Evolutionary conservation across 164 flowering plant species (phyloP).

Genomic region (Santalum album): DNA sequence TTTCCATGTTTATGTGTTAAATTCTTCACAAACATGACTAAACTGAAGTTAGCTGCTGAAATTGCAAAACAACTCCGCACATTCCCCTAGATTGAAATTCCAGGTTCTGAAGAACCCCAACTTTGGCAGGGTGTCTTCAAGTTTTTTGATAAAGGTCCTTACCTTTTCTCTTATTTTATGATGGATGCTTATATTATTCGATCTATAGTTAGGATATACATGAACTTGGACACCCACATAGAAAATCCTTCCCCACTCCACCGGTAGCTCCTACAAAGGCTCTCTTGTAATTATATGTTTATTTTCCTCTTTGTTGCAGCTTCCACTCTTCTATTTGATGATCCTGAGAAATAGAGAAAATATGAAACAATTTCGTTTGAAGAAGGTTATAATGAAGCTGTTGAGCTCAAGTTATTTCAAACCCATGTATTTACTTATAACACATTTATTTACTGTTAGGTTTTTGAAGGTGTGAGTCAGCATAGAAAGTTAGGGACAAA

Average conservation of each 20-base stretch:
- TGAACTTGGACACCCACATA: no score
- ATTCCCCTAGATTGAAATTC: constrained; percentile 81
- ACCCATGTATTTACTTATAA: no score
- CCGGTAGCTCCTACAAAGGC: no score
- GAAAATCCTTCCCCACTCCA: no score
- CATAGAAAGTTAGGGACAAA: no score
- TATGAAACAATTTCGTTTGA: constrained; percentile 65
- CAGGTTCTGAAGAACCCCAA: constrained; percentile 88
- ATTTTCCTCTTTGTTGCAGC: constrained; percentile 41
- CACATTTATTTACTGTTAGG: no score
- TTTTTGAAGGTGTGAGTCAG: no score
- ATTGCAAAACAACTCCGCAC: constrained; percentile 73
- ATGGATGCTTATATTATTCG: background rate
- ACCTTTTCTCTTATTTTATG: background rate
- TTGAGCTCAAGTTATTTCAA: constrained; percentile 81
- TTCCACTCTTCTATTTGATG: constrained; percentile 69
- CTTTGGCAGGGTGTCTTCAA: constrained; percentile 76
- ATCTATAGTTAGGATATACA: no score
- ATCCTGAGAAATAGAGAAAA: constrained; percentile 53
- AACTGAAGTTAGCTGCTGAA: constrained; percentile 75
- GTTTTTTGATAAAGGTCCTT: constrained; percentile 65
- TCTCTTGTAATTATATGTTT: no score
- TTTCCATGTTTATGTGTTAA: constrained; percentile 5
- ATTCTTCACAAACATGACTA: constrained; percentile 58
- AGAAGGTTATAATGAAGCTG: constrained; percentile 49